Conservation (phyloP, 2,329 filamentous ascomycete genomes). For the Cladosporium colombiae region DNA sequence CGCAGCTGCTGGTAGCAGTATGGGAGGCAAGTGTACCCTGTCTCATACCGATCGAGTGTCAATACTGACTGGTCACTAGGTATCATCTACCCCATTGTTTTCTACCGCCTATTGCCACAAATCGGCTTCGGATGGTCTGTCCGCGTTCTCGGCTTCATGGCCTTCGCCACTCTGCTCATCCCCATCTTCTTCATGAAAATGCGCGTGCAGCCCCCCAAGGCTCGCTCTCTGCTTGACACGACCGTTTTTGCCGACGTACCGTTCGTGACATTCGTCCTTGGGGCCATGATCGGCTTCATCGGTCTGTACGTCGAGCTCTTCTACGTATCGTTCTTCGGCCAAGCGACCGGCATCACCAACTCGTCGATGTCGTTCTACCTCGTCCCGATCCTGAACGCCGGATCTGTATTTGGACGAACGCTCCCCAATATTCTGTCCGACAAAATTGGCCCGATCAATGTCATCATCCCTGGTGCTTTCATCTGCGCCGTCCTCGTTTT, state of each 20-base stretch:
- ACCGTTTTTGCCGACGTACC: conserved; percentile 43
- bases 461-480: conserved; percentile 36
- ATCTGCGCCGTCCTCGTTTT: conserved; percentile 40
- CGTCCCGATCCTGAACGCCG: conserved; percentile 46
- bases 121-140: conserved; percentile 37
- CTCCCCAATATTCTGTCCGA: conserved; percentile 43
- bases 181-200: conserved; percentile 36
- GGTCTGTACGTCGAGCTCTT: conserved; percentile 44
- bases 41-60: not conserved
- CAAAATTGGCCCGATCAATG: conserved; percentile 42
- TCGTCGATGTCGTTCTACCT: conserved; percentile 45
- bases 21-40: conserved; percentile 30
- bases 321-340: conserved; percentile 44
- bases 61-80: conserved; percentile 3
- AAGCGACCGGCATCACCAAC: conserved; percentile 35
- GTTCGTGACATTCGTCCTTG: conserved; percentile 40
- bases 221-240: conserved; percentile 42
- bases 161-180: conserved; percentile 34
- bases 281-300: conserved; percentile 42
- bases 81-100: conserved; percentile 41
- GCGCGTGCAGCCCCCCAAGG: conserved; percentile 40
- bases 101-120: conserved; percentile 33
- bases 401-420: conserved; percentile 44
- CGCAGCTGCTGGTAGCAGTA: conserved; percentile 47
- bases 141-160: conserved; percentile 38